Conservation (phyloP, 768 basidiomycete species). For the Termitomyces sp. region DNA sequence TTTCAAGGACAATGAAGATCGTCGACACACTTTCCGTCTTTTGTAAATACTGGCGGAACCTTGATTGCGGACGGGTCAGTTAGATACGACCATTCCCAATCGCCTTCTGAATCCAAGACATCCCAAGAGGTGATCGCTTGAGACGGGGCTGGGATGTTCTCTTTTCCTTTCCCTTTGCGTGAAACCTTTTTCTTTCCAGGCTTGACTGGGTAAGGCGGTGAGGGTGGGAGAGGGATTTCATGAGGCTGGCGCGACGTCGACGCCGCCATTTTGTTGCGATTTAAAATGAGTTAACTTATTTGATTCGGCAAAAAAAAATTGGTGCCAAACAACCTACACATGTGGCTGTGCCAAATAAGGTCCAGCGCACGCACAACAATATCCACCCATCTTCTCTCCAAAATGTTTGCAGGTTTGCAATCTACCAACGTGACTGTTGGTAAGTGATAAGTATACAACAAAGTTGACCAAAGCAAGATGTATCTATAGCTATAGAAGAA, state of each 20-base stretch:
- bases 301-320: slow-evolving; percentile 22
- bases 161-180: slow-evolving; percentile 48
- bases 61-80: slow-evolving; percentile 62
- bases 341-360: slow-evolving; percentile 5
- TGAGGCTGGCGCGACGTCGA: slow-evolving; percentile 35
- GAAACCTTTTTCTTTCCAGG: slow-evolving; percentile 18
- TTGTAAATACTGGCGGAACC: slow-evolving; percentile 76
- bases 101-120: slow-evolving; percentile 20
- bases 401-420: not conserved
- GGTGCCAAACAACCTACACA: slow-evolving; percentile 24
- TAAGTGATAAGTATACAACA: not conserved
- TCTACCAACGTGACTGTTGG: not conserved
- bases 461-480: not conserved
- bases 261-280: slow-evolving; percentile 30
- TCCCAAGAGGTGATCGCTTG: slow-evolving; percentile 17
- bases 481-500: not conserved
- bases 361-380: no score
- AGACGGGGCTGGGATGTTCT: slow-evolving; percentile 19
- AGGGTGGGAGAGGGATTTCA: slow-evolving; percentile 26
- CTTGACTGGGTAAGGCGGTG: slow-evolving; percentile 17
- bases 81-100: slow-evolving; percentile 68
- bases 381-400: no score
- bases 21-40: slow-evolving; percentile 68
- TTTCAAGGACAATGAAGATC: not conserved
- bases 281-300: slow-evolving; percentile 2